Evolutionary conservation across 2,329 filamentous ascomycete species (phyloP).

Genomic region (Aspergillus intermedius): DNA sequence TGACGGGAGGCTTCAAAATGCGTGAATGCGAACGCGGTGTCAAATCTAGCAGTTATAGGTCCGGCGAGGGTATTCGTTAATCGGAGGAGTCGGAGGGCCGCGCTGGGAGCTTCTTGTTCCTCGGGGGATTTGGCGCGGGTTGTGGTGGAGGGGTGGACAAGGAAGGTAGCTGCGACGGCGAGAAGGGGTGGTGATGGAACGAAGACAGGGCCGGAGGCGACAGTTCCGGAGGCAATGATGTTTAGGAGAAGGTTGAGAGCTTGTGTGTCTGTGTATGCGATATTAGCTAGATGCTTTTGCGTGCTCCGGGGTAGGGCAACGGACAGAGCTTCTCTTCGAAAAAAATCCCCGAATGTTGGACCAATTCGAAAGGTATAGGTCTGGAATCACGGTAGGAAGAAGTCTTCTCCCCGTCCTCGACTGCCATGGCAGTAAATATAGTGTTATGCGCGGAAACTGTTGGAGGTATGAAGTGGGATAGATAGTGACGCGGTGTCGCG

Average conservation of each 20-base stretch:
- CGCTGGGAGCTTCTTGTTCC: conserved; percentile 56
- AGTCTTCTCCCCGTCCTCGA: conserved; percentile 10
- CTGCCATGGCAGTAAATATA: conserved; percentile 12
- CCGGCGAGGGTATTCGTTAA: conserved; percentile 60
- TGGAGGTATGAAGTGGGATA: too few species aligned
- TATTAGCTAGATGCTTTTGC: conserved; percentile 4
- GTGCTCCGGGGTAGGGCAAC: conserved; percentile 16
- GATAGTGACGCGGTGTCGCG: too few species aligned
- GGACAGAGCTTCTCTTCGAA: conserved; percentile 68
- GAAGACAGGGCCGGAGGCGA: conserved; percentile 45
- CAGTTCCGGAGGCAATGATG: conserved; percentile 25
- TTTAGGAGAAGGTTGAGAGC: conserved; percentile 58
- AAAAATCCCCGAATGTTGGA: conserved; percentile 62
- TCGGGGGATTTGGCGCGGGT: conserved; percentile 61
- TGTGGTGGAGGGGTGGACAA: conserved; percentile 74
- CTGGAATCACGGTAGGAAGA: conserved; percentile 48
- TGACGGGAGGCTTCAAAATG: conserved; percentile 29
- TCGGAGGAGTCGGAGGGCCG: conserved; percentile 64
- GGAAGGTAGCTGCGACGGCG: conserved; percentile 69
- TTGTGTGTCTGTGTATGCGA: conserved; percentile 41
- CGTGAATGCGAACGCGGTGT: conserved; percentile 65
- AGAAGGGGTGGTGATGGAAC: conserved; percentile 68
- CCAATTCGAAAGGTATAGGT: conserved; percentile 57
- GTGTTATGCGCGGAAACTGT: neutral
- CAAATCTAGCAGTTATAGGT: conserved; percentile 62